These are phyloP conservation scores for Meira nashicola DNA, from an alignment of 1,284 basidiomycete species.

Conservation along the genomic window DNA sequence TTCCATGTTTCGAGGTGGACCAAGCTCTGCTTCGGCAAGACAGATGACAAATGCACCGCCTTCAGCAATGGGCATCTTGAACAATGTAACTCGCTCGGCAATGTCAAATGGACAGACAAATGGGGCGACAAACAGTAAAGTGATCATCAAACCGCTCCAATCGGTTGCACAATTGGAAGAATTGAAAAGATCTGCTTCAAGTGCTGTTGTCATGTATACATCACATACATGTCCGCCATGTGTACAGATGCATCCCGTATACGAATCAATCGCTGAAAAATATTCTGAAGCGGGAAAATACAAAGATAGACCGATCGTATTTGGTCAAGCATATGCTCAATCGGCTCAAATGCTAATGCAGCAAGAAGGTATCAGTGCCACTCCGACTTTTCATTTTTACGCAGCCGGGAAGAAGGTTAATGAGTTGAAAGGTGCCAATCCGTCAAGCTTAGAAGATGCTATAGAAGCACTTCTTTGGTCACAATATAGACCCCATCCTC, in stretches of 20 bases:
- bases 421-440: constrained; percentile 70
- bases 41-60: not conserved
- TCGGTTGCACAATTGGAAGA: constrained; percentile 24
- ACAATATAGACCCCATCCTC: constrained; percentile 74
- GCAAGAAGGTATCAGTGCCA: constrained; percentile 63
- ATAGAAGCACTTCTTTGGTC: constrained; percentile 68
- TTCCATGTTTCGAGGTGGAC: constrained; percentile 27
- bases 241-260: constrained; percentile 63
- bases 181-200: constrained; percentile 55
- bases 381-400: constrained; percentile 75
- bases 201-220: constrained; percentile 64
- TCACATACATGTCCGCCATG: constrained; percentile 65
- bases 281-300: constrained; percentile 40
- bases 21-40: not conserved
- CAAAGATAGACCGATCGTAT: constrained; percentile 37
- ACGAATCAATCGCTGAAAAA: constrained; percentile 62
- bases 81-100: constrained; percentile 60
- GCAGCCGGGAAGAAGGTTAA: constrained; percentile 42
- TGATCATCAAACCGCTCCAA: constrained; percentile 50
- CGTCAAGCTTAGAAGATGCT: constrained; percentile 64
- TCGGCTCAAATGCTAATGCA: constrained; percentile 20
- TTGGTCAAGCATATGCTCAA: constrained; percentile 46
- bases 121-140: constrained; percentile 39
- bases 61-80: constrained; percentile 6
- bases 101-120: constrained; percentile 9